Conservation (phyloP, 2,329 filamentous ascomycete genomes). For the Talaromyces sp. region DNA sequence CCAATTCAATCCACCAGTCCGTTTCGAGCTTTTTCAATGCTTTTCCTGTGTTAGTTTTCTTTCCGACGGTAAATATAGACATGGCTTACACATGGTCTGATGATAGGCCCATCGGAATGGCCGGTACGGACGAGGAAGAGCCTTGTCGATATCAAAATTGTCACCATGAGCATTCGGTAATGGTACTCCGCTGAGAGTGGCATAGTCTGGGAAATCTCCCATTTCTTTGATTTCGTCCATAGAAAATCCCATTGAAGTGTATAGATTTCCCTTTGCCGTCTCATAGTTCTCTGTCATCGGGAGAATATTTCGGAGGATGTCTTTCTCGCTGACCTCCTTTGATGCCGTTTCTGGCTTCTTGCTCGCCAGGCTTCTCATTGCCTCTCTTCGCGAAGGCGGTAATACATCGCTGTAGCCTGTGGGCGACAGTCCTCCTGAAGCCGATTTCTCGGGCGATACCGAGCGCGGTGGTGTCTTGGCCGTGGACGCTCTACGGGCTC, state of each 20-base stretch:
- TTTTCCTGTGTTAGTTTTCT: conserved; percentile 28
- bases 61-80: background rate
- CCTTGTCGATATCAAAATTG: conserved; percentile 65
- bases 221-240: conserved; percentile 64
- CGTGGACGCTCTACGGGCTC: conserved; percentile 41
- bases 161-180: conserved; percentile 56
- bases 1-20: conserved; percentile 87
- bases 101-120: conserved; percentile 82
- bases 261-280: conserved; percentile 36
- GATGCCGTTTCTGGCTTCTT: conserved; percentile 15
- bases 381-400: conserved; percentile 50
- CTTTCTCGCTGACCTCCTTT: conserved; percentile 25
- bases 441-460: conserved; percentile 46
- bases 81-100: conserved; percentile 78
- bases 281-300: conserved; percentile 40
- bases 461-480: conserved; percentile 52
- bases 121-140: conserved; percentile 68
- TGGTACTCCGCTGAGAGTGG: conserved; percentile 68
- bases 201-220: conserved; percentile 76
- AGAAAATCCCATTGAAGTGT: conserved; percentile 66
- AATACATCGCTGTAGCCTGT: conserved; percentile 44
- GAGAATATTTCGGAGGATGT: conserved; percentile 31
- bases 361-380: conserved; percentile 32
- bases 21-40: conserved; percentile 72
- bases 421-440: conserved; percentile 22